Evolutionary conservation across 1,139 yeast species (phyloP).

Genomic region (Suhomyces maxii): DNA sequence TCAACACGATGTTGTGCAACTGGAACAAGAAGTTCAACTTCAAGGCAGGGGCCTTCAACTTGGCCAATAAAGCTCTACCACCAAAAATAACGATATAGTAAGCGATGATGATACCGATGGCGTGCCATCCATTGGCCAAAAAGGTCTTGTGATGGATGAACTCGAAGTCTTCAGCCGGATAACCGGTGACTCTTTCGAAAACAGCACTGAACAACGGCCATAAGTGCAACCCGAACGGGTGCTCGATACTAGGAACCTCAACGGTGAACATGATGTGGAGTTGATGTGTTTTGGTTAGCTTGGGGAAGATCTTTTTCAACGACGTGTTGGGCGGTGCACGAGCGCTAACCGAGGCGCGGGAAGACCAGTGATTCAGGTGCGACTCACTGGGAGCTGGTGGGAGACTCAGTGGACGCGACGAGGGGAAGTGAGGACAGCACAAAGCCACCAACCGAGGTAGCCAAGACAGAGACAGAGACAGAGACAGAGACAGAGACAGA

Average conservation of each 20-base stretch:
- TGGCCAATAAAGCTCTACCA: conserved; percentile 56
- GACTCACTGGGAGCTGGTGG: too few species aligned
- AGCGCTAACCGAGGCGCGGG: neutral
- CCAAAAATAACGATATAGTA: conserved; percentile 86
- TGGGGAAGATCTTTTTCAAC: neutral
- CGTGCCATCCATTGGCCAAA: conserved; percentile 67
- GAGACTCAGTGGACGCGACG: too few species aligned
- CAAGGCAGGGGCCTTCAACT: conserved; percentile 58
- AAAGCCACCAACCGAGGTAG: too few species aligned
- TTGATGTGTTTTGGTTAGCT: neutral
- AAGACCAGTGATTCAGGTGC: too few species aligned
- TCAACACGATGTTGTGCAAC: conserved; percentile 77
- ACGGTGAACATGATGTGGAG: conserved; percentile 4
- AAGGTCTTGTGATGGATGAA: conserved; percentile 68
- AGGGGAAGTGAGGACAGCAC: too few species aligned
- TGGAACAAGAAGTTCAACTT: conserved; percentile 65
- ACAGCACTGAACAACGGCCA: conserved; percentile 81
- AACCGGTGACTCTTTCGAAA: conserved; percentile 54
- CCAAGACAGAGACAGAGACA: too few species aligned
- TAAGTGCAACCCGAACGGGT: conserved; percentile 86
- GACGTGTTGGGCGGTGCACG: neutral
- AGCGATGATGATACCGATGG: conserved; percentile 57
- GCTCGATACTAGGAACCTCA: conserved; percentile 59
- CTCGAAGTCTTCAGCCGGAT: conserved; percentile 70
- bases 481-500: too few species aligned